phyloP scores from a whole-genome alignment of 140 eudicot genomes.

The Ambrosia hybrid region DNA sequence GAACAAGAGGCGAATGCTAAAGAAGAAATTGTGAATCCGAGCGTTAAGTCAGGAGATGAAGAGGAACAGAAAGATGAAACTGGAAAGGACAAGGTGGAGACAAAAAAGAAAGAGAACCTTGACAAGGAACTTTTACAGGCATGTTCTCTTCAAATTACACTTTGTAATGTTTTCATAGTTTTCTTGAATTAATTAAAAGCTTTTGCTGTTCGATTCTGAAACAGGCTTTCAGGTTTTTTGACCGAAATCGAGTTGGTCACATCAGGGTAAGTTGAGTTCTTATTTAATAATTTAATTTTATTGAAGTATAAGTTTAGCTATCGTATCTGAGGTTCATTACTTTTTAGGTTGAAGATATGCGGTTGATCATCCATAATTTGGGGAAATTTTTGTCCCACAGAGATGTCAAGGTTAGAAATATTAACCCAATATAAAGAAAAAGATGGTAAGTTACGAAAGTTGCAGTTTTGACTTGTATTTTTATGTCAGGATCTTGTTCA shows the following conservation, averaged over 20 bases:
- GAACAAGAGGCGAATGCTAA: conserved; percentile 22
- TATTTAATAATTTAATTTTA: neutral
- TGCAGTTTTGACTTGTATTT: neutral
- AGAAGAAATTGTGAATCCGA: conserved; percentile 32
- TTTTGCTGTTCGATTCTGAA: conserved; percentile 17
- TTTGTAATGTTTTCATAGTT: neutral
- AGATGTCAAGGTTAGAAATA: neutral
- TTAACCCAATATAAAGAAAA: neutral
- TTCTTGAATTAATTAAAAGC: neutral
- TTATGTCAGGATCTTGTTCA: conserved; percentile 64
- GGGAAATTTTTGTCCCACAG: conserved; percentile 76
- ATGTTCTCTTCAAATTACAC: conserved; percentile 9
- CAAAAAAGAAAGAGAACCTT: conserved; percentile 40
- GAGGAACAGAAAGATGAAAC: conserved; percentile 24
- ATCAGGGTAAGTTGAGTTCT: conserved; percentile 51
- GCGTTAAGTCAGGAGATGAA: conserved; percentile 12
- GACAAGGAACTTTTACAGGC: conserved; percentile 87
- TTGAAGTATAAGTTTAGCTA: neutral
- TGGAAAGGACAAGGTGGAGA: conserved; percentile 33
- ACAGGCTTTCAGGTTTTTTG: conserved; percentile 97
- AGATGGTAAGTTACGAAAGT: neutral
- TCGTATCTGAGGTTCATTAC: neutral
- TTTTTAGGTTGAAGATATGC: conserved; percentile 83
- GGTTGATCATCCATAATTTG: conserved; percentile 77
- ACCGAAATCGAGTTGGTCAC: conserved; percentile 83